phyloP scores from a whole-genome alignment of 768 basidiomycete species.

The Agrocybe praecox region DNA sequence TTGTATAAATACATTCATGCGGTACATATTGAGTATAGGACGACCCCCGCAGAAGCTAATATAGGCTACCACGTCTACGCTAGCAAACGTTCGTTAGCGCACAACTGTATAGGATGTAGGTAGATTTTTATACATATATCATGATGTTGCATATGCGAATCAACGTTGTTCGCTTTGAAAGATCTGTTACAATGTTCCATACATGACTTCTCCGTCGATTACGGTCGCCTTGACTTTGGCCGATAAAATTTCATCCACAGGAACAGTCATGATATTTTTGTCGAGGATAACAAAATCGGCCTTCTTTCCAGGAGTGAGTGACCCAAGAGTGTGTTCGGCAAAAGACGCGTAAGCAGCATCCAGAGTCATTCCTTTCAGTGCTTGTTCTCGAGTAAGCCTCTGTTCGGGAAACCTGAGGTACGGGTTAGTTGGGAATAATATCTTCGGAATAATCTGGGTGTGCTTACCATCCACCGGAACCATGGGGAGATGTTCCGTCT shows the following conservation, averaged over 20 bases:
- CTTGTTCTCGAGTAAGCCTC: constrained; percentile 77
- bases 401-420: constrained; percentile 69
- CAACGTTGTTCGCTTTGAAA: not conserved
- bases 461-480: constrained; percentile 76
- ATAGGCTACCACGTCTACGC: too few species aligned
- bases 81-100: too few species aligned
- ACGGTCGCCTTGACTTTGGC: constrained; percentile 74
- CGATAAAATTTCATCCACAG: constrained; percentile 58
- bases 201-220: constrained; percentile 71
- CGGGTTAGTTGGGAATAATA: not conserved
- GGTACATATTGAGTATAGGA: not conserved
- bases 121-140: too few species aligned
- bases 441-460: not conserved
- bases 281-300: constrained; percentile 90
- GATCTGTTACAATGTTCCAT: constrained; percentile 41
- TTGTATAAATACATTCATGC: not conserved
- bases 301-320: constrained; percentile 73
- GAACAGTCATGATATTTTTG: constrained; percentile 74
- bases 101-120: not conserved
- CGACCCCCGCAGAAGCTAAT: too few species aligned
- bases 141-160: too few species aligned
- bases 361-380: constrained; percentile 88
- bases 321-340: constrained; percentile 69
- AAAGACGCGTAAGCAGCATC: constrained; percentile 91
- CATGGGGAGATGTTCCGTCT: constrained; percentile 81